Evolutionary conservation across 345 rosid species (phyloP).

Genomic region (Eucalyptus erythrocorys): DNA sequence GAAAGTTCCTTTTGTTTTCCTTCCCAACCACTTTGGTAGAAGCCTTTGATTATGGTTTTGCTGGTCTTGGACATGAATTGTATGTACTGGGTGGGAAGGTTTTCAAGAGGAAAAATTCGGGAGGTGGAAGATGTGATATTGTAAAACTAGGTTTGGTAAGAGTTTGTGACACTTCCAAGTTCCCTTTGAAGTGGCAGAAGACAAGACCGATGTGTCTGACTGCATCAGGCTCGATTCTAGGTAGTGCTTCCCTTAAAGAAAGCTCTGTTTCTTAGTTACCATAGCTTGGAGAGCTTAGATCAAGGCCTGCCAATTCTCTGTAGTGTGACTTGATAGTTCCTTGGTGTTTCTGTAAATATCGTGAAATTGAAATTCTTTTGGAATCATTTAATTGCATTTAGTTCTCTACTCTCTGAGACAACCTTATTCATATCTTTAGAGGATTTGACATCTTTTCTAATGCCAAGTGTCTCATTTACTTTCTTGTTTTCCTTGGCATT

Average conservation of each 20-base stretch:
- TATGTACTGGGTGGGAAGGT: conserved; percentile 78
- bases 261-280: background rate
- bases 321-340: background rate
- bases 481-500: background rate
- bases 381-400: background rate
- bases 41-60: conserved; percentile 73
- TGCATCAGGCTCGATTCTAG: conserved; percentile 55
- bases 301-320: background rate
- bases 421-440: background rate
- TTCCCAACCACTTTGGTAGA: conserved; percentile 42
- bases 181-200: conserved; percentile 63
- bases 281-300: background rate
- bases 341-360: background rate
- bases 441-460: background rate
- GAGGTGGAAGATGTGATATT: conserved; percentile 54
- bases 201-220: conserved; percentile 46
- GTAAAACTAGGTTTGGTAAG: conserved; percentile 54
- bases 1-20: conserved; percentile 50
- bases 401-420: background rate
- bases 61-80: conserved; percentile 44
- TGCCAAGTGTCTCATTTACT: background rate
- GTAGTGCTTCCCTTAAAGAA: conserved; percentile 71
- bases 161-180: conserved; percentile 43
- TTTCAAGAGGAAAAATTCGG: conserved; percentile 77
- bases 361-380: background rate